phyloP scores from a whole-genome alignment of 2,329 filamentous ascomycete genomes.

The Sphaerulina vaccinii region DNA sequence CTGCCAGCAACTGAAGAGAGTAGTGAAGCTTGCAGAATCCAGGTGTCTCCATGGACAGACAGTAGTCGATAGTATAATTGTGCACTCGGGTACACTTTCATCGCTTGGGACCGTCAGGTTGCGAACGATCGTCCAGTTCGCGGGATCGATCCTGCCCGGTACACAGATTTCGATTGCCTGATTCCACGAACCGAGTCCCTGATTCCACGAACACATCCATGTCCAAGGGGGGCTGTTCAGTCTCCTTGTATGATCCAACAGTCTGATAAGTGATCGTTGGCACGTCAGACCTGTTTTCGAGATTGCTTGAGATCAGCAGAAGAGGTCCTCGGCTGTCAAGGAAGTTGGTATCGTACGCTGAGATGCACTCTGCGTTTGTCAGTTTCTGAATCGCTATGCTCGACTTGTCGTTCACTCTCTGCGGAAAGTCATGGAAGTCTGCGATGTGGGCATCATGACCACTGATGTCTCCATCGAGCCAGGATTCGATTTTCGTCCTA shows the following conservation, averaged over 20 bases:
- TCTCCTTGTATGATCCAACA: background rate
- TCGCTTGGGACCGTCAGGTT: too few species aligned
- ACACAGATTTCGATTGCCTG: slow-evolving; percentile 11
- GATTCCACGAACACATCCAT: slow-evolving; percentile 12
- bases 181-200: too few species aligned
- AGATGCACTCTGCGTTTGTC: slow-evolving; percentile 14
- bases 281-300: slow-evolving; percentile 4
- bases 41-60: slow-evolving; percentile 4
- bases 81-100: too few species aligned
- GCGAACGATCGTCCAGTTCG: background rate
- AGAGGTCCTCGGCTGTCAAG: background rate
- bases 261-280: background rate
- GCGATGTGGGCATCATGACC: slow-evolving; percentile 5
- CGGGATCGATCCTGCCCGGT: too few species aligned
- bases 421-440: background rate
- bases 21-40: slow-evolving; percentile 17
- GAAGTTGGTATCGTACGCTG: slow-evolving; percentile 11
- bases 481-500: slow-evolving; percentile 11
- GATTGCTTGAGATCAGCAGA: background rate
- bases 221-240: background rate
- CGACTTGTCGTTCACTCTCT: background rate
- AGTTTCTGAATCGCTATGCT: slow-evolving; percentile 10
- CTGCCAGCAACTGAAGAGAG: slow-evolving; percentile 9
- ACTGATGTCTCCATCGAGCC: slow-evolving; percentile 16
- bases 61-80: slow-evolving; percentile 6